Evolutionary conservation across 1,284 basidiomycete genomes (phyloP).

Genomic region (Apiotrichum sp.): DNA sequence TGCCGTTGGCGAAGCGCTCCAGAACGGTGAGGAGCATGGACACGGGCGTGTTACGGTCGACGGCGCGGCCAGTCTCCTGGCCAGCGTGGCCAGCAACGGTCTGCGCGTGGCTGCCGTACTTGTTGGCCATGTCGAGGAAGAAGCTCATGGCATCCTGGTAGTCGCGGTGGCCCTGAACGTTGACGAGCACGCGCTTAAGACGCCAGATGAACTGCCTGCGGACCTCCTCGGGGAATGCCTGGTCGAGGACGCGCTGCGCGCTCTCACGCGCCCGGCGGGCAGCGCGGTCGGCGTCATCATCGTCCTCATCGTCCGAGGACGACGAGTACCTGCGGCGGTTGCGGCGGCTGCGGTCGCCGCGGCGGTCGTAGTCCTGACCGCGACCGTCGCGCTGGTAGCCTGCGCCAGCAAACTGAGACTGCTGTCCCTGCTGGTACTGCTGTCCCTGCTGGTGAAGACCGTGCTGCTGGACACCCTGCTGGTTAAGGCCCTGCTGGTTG

Average conservation of each 20-base stretch:
- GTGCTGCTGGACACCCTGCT: not conserved
- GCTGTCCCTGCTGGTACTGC: slow-evolving; percentile 17
- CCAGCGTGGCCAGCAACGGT: slow-evolving; percentile 49
- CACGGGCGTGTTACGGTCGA: slow-evolving; percentile 47
- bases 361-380: not conserved
- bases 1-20: slow-evolving; percentile 82
- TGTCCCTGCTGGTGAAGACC: too few relatives aligned
- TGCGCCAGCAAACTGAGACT: too few relatives aligned
- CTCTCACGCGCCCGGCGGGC: not conserved
- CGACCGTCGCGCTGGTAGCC: not conserved
- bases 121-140: slow-evolving; percentile 65
- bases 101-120: slow-evolving; percentile 66
- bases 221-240: slow-evolving; percentile 81
- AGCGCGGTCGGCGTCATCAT: not conserved
- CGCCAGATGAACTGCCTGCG: slow-evolving; percentile 54
- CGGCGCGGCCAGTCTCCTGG: slow-evolving; percentile 49
- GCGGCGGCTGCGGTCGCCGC: not conserved
- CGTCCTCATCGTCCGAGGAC: not conserved
- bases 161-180: slow-evolving; percentile 86
- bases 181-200: slow-evolving; percentile 62
- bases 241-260: slow-evolving; percentile 50
- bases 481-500: not conserved
- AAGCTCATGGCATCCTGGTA: slow-evolving; percentile 77
- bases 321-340: not conserved
- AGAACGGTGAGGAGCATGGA: slow-evolving; percentile 69